Percentiles rank a stretch among this genome's conserved stretches.
Evolutionary conservation across 345 rosid species (phyloP).

Genomic region (Corymbia maculata): DNA sequence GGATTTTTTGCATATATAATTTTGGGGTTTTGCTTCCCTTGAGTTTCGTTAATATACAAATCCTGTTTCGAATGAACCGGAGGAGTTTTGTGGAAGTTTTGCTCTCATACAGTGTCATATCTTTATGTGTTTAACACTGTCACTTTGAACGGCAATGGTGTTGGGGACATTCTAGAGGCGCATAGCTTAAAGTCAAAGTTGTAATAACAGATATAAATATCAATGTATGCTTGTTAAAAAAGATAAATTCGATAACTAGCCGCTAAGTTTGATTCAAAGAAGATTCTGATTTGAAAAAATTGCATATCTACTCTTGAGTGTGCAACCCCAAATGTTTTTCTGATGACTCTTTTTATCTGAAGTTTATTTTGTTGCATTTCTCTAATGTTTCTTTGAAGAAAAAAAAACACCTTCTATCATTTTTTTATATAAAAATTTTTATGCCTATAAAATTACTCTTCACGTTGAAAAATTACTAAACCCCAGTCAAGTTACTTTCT

Average conservation of each 20-base stretch:
- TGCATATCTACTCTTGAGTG: not conserved
- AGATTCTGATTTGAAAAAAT: too few species aligned
- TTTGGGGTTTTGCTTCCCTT: too few species aligned
- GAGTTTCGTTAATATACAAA: too few species aligned
- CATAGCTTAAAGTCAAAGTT: too few species aligned
- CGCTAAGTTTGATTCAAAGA: fast-evolving
- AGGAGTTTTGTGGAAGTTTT: not conserved
- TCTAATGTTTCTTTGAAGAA: not conserved
- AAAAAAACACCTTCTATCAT: not conserved
- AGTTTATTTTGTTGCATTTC: not conserved
- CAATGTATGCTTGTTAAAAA: too few species aligned
- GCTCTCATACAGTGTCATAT: not conserved
- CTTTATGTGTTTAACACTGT: fast-evolving
- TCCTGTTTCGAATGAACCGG: not conserved
- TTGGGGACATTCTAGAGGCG: too few species aligned
- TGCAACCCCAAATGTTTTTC: too few species aligned
- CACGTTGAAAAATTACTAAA: not conserved
- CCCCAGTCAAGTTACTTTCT: not conserved
- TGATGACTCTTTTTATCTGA: too few species aligned
- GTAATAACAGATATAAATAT: fast-evolving
- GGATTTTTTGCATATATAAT: too few species aligned
- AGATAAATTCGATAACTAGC: too few species aligned
- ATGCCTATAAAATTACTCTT: not conserved
- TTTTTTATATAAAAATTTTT: not conserved
- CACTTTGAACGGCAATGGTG: not conserved